A percentile compares a stretch with the other conserved stretches of the same genome.
Evolutionary conservation across 1,284 basidiomycete species (phyloP).

Genomic region (Erythrobasidium hasegawianum): DNA sequence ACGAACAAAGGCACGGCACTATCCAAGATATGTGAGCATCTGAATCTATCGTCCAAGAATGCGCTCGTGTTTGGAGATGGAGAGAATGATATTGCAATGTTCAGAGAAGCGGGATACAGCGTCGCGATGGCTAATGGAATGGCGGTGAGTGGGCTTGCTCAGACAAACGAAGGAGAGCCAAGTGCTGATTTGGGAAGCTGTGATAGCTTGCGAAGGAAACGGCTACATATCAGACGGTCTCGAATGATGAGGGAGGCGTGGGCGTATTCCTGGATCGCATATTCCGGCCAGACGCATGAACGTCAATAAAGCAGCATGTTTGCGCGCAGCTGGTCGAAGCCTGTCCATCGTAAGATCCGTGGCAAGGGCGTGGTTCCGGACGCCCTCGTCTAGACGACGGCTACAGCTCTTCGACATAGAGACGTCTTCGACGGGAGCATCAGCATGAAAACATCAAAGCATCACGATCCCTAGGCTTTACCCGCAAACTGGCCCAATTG

Average conservation of each 20-base stretch:
- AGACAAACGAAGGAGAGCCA: too few relatives aligned
- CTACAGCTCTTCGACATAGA: too few relatives aligned
- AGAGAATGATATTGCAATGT: conserved; percentile 35
- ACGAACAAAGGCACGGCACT: conserved; percentile 36
- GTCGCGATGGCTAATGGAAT: conserved; percentile 36
- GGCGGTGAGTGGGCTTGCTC: conserved; percentile 4
- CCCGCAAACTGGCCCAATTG: too few relatives aligned
- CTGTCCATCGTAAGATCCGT: too few relatives aligned
- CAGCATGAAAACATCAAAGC: too few relatives aligned
- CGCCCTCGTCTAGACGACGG: too few relatives aligned
- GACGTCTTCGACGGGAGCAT: too few relatives aligned
- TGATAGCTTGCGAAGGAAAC: conserved; percentile 1
- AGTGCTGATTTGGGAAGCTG: background rate
- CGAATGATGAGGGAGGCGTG: conserved; percentile 36
- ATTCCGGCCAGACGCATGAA: conserved; percentile 7
- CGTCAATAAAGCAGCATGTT: too few relatives aligned
- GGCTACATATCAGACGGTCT: conserved; percentile 14
- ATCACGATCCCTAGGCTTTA: too few relatives aligned
- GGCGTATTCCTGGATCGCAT: conserved; percentile 33
- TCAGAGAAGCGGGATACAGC: conserved; percentile 18
- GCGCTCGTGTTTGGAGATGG: conserved; percentile 35
- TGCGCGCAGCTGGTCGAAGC: too few relatives aligned
- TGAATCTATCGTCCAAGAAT: conserved; percentile 6
- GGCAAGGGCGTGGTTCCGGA: too few relatives aligned
- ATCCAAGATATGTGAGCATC: conserved; percentile 21